Evolutionary conservation across 176 grass and related monocot genomes (phyloP), one percentile per base, ranked within the genome.

Genomic region (Oryza rufipogon): DNA sequence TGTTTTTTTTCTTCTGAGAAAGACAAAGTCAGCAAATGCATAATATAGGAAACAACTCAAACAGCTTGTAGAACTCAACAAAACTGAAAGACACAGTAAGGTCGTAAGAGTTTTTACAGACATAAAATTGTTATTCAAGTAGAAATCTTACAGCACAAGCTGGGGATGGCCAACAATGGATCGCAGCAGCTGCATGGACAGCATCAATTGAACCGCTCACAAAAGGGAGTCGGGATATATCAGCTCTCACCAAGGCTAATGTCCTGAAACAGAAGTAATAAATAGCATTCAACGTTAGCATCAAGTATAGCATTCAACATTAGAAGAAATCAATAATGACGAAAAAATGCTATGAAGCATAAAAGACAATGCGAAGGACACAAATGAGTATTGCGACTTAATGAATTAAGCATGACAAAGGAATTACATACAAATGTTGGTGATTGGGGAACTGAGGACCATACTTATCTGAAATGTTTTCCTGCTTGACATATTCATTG

Each of bases 161-260:
- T 58, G 95, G 95, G 67, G 92, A 98, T 83, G 95, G 92, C 95
- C 95, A 98, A 80, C 95, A 95, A 89, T 98, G 95, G 41, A 98
- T 66, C 71, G 95, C 95, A 80, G 95, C 95, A 80, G 87, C 95
- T 84, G 95, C 95, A 85, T 98, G 95, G 38, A 98, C 80, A 86
- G 91, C 92, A 88, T 98, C 92, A 68, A 98, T 88, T 52, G 95
- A 98, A 48, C 71, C 87, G 66, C 69, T 90, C 58, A 71, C 25
- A 71, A 98, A 91, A 70, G 95, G 95, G 15, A 98, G 90, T 41
- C 95, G 86, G 36, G 92, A 95, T 88, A 98, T 95, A 87, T 98
- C 92, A 77, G 92, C 91, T 86, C 92, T 91, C n/a, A 92, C 91
- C 85, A 98, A 95, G 32, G 64, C 72, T 78, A 98, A 83, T 58